Conservation (phyloP, 257 asterid species). For the Solanum acaule region DNA sequence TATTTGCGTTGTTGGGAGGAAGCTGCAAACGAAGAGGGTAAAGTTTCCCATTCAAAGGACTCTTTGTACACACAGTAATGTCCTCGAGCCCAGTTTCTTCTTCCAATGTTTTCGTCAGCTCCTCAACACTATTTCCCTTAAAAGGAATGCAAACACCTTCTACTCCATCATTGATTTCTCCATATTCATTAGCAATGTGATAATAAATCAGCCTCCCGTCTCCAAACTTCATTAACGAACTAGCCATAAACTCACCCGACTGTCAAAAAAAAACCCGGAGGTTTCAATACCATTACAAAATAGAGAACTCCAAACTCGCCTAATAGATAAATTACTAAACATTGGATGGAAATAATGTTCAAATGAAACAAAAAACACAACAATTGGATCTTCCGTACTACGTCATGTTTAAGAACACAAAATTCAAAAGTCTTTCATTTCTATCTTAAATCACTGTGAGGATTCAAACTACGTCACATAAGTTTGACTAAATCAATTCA, state of each 20-base stretch:
- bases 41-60: slow-evolving; percentile 76
- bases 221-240: slow-evolving; percentile 56
- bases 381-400: not conserved
- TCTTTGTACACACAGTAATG: slow-evolving; percentile 55
- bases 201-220: slow-evolving; percentile 68
- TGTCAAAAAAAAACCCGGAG: slow-evolving; percentile 8
- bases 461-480: not conserved
- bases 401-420: not conserved
- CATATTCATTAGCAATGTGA: slow-evolving; percentile 53
- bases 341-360: too few species aligned
- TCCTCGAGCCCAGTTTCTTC: slow-evolving; percentile 56
- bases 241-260: slow-evolving; percentile 55
- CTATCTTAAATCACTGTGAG: not conserved
- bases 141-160: slow-evolving; percentile 59
- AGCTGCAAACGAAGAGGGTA: slow-evolving; percentile 90
- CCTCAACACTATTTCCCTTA: slow-evolving; percentile 56
- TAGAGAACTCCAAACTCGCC: not conserved
- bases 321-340: too few species aligned
- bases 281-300: not conserved
- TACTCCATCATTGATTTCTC: slow-evolving; percentile 53
- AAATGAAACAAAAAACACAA: not conserved
- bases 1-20: slow-evolving; percentile 77
- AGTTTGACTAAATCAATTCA: not conserved
- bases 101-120: slow-evolving; percentile 44
- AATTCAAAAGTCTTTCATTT: not conserved